Evolutionary conservation across 78 protist genomes (phyloP).

Genomic region (Monocercomonoides exilis): DNA sequence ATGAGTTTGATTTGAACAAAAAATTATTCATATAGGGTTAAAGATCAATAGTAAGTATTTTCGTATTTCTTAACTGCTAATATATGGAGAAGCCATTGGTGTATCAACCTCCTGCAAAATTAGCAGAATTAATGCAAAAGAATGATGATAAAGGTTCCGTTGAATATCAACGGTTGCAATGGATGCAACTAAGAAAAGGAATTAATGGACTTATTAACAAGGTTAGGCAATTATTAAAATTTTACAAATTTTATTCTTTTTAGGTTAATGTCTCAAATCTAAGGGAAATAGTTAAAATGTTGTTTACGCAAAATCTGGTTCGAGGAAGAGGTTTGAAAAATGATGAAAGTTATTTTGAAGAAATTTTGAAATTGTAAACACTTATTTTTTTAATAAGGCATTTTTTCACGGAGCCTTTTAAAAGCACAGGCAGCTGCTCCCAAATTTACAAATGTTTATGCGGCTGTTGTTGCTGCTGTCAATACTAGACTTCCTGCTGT

Average conservation of each 20-base stretch:
- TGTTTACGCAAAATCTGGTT: slow-evolving; percentile 82
- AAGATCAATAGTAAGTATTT: too few relatives aligned
- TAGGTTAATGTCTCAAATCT: slow-evolving; percentile 66
- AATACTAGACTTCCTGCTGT: slow-evolving; percentile 88
- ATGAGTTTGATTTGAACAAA: too few relatives aligned
- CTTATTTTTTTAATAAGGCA: neutral
- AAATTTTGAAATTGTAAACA: neutral
- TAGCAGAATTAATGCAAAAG: neutral
- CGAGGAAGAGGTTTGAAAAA: slow-evolving; percentile 87
- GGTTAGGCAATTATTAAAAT: neutral
- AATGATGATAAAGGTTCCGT: slow-evolving; percentile 10
- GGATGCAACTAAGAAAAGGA: slow-evolving; percentile 86
- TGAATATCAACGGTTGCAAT: slow-evolving; percentile 79
- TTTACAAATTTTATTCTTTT: neutral
- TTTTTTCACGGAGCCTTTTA: neutral
- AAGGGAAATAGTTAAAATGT: slow-evolving; percentile 61
- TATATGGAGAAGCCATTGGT: too few relatives aligned
- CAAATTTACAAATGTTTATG: slow-evolving; percentile 80
- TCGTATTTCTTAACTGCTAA: too few relatives aligned
- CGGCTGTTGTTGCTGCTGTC: slow-evolving; percentile 81
- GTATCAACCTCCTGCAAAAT: slow-evolving; percentile 23
- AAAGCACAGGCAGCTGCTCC: slow-evolving; percentile 76
- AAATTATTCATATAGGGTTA: too few relatives aligned
- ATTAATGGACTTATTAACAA: slow-evolving; percentile 91
- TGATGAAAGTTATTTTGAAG: neutral